Percentiles rank a stretch among this genome's conserved stretches.
Evolutionary conservation across 805 yeast genomes (phyloP).

Genomic region (Nakazawaea pomicola): DNA sequence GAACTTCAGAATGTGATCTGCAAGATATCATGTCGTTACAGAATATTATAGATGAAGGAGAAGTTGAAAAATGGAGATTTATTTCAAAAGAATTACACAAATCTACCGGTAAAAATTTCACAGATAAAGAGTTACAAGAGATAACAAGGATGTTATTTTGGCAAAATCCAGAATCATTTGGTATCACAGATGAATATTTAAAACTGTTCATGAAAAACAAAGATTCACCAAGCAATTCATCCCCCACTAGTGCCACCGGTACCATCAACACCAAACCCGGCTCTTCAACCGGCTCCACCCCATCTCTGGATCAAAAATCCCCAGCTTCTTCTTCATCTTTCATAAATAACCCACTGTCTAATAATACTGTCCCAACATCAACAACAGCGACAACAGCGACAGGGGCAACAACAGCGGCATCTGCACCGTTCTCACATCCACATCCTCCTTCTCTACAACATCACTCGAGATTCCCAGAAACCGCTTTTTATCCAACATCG

Average conservation of each 20-base stretch:
- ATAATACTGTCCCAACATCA: background rate
- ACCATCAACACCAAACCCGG: background rate
- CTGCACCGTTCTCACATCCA: too few relatives aligned
- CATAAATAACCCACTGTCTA: too few relatives aligned
- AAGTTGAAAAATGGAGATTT: conserved; percentile 62
- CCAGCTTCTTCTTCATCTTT: too few relatives aligned
- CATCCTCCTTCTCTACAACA: too few relatives aligned
- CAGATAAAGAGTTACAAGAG: conserved; percentile 51
- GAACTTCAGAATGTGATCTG: conserved; percentile 55
- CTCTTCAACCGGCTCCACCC: too few relatives aligned
- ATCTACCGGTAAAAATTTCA: conserved; percentile 44
- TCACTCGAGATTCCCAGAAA: background rate
- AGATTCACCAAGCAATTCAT: background rate
- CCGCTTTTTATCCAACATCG: background rate
- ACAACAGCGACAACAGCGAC: background rate
- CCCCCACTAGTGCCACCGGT: background rate
- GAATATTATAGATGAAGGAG: conserved; percentile 60
- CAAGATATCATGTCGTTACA: conserved; percentile 50
- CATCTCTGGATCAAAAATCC: too few relatives aligned
- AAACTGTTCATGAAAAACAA: conserved; percentile 23
- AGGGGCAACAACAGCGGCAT: background rate
- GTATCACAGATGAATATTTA: conserved; percentile 43
- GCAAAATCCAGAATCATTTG: conserved; percentile 51
- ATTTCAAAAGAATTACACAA: conserved; percentile 59
- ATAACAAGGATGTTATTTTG: conserved; percentile 48